Base-by-base conservation (phyloP, 257 asterid genomes). In the Eustoma russellianum region DNA sequence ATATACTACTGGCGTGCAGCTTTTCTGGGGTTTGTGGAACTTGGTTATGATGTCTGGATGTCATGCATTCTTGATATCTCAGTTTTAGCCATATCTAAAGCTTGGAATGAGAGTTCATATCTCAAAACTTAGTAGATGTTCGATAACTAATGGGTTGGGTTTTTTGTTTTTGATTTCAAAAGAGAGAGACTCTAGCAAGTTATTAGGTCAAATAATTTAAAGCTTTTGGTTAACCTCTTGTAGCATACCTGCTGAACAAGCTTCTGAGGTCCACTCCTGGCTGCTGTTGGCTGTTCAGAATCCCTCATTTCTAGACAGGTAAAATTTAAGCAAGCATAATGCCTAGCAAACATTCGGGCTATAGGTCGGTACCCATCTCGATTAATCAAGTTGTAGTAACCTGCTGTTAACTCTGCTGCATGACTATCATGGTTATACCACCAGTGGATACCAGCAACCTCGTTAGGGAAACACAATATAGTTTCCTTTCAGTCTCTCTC, bases 281-380 rank as follows among this genome's bases (percentile, higher is more conserved):
- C 79, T 13, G 56, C 35, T 15, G 52, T 66, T 34, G 76, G 67
- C 5, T 74, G 79, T 40, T 69, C 76, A 9, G 48, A 19, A 50
- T 74, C 54, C 55, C 66, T 69, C 79, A 74, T 74, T 55, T 74
- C 76, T 33, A 74, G 73, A 43, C 79, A 74, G 14, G 79, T 74
- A 61, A 74, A 74, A 52, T 74, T 64, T 45, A 69, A 51, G 64
- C 63, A 53, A 5, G 55, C 79, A 49, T 47, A n/a, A 38, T 69
- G 79, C 35, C 76, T 45, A 4, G 67, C 48, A 8, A 74, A 24
- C 65, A 69, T 74, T 57, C 66, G 69, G 2, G 73, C 70, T 3
- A 74, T 53, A 8, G 76, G 64, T 7, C 70, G 51, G 55, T 74
- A 74, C n/a, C 76, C 79, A 33, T 74, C 73, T 17, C 66, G 48